Percentiles rank a stretch among this genome's conserved stretches.
These are phyloP conservation scores for Gastrolobium villosum DNA, from an alignment of 306 rosid species.

Conservation along the genomic window DNA sequence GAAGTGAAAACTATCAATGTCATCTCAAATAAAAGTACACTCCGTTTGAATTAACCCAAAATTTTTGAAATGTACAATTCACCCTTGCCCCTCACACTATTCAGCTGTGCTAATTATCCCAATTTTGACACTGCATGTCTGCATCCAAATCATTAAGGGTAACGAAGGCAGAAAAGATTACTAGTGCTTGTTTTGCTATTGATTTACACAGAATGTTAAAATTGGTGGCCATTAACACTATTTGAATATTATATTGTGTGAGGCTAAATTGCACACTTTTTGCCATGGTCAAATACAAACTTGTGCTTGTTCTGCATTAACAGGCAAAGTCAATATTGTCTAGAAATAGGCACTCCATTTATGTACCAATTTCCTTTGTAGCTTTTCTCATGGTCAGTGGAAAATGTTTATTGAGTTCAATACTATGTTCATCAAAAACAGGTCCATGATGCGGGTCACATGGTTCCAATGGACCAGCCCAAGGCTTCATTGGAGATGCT, in stretches of 20 bases:
- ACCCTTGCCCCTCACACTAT: not conserved
- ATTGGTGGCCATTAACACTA: slow-evolving; percentile 3
- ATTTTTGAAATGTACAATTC: not conserved
- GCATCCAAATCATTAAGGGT: not conserved
- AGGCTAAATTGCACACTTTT: not conserved
- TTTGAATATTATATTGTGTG: not conserved
- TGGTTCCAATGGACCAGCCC: slow-evolving; percentile 99
- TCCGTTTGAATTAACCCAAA: not conserved
- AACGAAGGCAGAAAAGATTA: not conserved
- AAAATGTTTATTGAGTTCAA: slow-evolving; percentile 25
- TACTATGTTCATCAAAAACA: slow-evolving; percentile 51
- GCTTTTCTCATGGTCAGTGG: not conserved
- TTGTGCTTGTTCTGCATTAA: slow-evolving; percentile 16
- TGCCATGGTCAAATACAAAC: slow-evolving; percentile 8
- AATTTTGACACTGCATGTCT: slow-evolving; percentile 19
- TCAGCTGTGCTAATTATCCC: slow-evolving; percentile 10
- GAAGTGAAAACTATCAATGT: slow-evolving; percentile 25
- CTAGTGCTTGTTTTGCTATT: not conserved
- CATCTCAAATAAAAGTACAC: slow-evolving; percentile 10
- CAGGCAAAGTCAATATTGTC: not conserved
- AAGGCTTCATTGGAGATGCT: slow-evolving; percentile 91
- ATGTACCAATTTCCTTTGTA: not conserved
- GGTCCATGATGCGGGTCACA: slow-evolving; percentile 96
- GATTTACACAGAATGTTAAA: slow-evolving; percentile 19
- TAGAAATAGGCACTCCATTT: slow-evolving; percentile 13